phyloP scores from a whole-genome alignment of 768 basidiomycete species.

The Daedalea quercina region DNA sequence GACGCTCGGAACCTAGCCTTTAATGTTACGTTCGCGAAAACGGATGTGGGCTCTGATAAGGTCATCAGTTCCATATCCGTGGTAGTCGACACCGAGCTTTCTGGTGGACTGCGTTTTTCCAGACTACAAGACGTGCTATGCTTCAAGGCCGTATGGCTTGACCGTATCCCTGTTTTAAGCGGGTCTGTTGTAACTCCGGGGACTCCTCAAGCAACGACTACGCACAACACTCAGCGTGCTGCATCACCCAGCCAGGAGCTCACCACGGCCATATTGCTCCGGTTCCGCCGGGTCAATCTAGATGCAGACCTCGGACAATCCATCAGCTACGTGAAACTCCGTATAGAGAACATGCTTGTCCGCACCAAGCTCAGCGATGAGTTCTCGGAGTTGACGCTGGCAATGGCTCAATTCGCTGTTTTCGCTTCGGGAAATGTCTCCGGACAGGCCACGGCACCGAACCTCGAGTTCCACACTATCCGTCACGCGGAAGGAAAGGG shows the following conservation, averaged over 20 bases:
- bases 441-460: constrained; percentile 58
- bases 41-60: constrained; percentile 29
- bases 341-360: constrained; percentile 56
- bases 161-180: constrained; percentile 74
- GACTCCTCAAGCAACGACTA: constrained; percentile 13
- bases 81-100: constrained; percentile 79
- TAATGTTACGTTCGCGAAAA: constrained; percentile 61
- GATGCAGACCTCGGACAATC: constrained; percentile 83
- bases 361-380: constrained; percentile 60
- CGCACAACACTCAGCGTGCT: constrained; percentile 11
- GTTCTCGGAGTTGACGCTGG: constrained; percentile 58
- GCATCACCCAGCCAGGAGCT: constrained; percentile 35
- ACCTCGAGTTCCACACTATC: constrained; percentile 71
- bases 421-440: constrained; percentile 64
- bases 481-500: constrained; percentile 43
- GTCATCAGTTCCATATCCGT: constrained; percentile 57
- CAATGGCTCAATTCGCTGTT: constrained; percentile 47
- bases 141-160: constrained; percentile 94
- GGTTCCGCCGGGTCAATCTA: constrained; percentile 66
- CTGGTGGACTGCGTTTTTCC: constrained; percentile 74
- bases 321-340: constrained; percentile 65
- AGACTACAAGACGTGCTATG: constrained; percentile 88
- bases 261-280: constrained; percentile 57
- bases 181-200: constrained; percentile 23
- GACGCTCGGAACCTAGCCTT: constrained; percentile 80